These are phyloP conservation scores for Globisporangium canariense DNA, from an alignment of 352 stramenopile genomes.

Conservation along the genomic window DNA sequence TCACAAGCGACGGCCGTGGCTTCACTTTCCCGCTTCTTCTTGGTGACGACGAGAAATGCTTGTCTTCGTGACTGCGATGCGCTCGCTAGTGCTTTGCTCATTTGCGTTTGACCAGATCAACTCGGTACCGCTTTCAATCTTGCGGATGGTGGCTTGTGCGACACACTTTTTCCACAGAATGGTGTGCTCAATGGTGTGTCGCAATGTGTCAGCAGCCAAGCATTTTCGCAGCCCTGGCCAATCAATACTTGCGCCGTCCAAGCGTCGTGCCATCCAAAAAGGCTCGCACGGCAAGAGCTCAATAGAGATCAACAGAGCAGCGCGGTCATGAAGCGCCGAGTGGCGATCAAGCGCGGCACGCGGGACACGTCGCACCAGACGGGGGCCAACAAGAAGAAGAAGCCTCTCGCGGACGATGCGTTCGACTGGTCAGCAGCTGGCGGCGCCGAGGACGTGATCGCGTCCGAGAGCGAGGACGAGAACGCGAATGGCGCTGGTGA, in stretches of 20 bases:
- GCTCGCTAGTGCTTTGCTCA: neutral
- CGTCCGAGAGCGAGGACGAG: conserved; percentile 69
- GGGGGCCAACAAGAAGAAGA: conserved; percentile 54
- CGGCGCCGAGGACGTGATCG: conserved; percentile 51
- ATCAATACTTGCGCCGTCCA: conserved; percentile 13
- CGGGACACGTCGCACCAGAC: conserved; percentile 27
- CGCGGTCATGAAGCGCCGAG: conserved; percentile 21
- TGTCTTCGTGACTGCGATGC: neutral
- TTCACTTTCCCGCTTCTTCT: neutral
- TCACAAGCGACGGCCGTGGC: neutral
- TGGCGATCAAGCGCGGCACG: conserved; percentile 52
- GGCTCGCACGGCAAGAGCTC: neutral
- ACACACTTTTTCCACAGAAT: neutral
- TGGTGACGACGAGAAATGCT: neutral
- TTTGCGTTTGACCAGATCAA: neutral
- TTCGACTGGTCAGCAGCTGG: conserved; percentile 73
- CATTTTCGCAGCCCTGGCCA: conserved; percentile 10
- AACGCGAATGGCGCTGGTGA: conserved; percentile 23
- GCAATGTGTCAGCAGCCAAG: conserved; percentile 3
- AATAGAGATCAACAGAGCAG: neutral
- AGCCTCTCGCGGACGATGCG: conserved; percentile 59
- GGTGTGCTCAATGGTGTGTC: neutral
- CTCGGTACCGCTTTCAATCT: neutral
- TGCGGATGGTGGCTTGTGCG: neutral
- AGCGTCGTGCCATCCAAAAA: conserved; percentile 8